Percentiles rank a stretch among this genome's conserved stretches.
phyloP scores from a whole-genome alignment of 2,329 filamentous ascomycete genomes.

The Microdochium bolleyi region DNA sequence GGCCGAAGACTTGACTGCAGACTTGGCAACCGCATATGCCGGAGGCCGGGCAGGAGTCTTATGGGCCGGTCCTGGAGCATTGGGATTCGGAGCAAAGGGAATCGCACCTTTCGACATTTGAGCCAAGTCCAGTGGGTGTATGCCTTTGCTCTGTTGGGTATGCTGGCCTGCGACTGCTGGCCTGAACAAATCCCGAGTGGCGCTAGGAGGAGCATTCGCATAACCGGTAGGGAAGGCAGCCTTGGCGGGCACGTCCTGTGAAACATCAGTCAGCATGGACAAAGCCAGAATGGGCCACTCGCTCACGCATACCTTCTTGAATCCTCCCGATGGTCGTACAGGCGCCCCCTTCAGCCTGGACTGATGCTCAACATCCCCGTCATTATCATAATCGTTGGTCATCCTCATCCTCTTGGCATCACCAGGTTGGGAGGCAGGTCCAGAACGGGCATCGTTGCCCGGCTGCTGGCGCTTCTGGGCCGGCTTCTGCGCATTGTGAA shows the following conservation, averaged over 20 bases:
- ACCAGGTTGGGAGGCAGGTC: constrained; percentile 56
- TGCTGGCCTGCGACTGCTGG: constrained; percentile 60
- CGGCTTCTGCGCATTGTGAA: background rate
- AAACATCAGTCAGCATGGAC: constrained; percentile 21
- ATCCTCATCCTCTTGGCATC: constrained; percentile 77
- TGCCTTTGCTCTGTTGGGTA: constrained; percentile 52
- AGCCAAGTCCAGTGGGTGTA: constrained; percentile 74
- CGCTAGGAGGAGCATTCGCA: constrained; percentile 44
- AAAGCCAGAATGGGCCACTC: background rate
- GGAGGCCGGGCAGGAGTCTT: constrained; percentile 62
- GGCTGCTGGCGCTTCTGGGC: constrained; percentile 27
- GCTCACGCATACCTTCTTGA: constrained; percentile 53
- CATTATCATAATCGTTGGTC: constrained; percentile 62
- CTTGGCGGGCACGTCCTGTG: constrained; percentile 53
- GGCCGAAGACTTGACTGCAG: constrained; percentile 49
- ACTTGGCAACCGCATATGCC: constrained; percentile 38
- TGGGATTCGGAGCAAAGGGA: constrained; percentile 70
- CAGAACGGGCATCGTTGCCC: constrained; percentile 29
- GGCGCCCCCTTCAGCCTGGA: constrained; percentile 72
- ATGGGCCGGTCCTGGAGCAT: constrained; percentile 44
- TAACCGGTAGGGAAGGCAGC: constrained; percentile 55
- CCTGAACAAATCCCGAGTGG: constrained; percentile 55
- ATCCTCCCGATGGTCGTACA: constrained; percentile 67
- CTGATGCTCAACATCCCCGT: constrained; percentile 49
- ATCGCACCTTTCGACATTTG: constrained; percentile 84